Evolutionary conservation across 2,329 filamentous ascomycete species (phyloP), one percentile per base, ranked within the genome.

Genomic region (Ophiocordyceps camponoti-leonardi): DNA sequence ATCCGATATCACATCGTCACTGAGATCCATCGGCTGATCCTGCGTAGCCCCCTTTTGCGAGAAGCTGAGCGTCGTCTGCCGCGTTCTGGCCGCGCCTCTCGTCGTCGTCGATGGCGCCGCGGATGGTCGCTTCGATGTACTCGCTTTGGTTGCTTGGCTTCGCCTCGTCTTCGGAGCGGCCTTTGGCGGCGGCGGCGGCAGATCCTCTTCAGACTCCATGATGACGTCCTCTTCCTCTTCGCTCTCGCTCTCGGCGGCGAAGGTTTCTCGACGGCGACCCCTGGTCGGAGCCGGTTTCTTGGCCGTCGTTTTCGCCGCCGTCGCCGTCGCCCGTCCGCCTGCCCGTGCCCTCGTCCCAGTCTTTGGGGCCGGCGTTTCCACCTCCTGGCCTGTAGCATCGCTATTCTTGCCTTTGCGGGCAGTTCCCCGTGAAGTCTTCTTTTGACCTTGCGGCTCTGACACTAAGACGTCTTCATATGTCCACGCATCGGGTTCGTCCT

Each of bases 401-500:
- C 52, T 45, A n/a, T 53, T 49, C 12, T 51, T 52, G 37, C 52
- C 61, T 6, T 28, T 23, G 4, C 23, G 22, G 13, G 45, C 58
- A 20, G 48, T 53, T 22, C 50, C 48, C 18, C 45, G 49, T 20
- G 50, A 47, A 20, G 50, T 44, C 26, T 48, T 28, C 10, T 48
- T 46, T 19, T 41, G 19, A 46, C 47, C 23, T 41, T 53, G 49
- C 6, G 46, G 19, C 53, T 49, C 39, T 53, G 50, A 7, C 5
- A 16, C 5, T 23, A 20, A 14, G 2, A 6, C 39, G 39, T 53
- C 56, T n/a, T 63, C 60, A 30, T 60, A 65, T 18, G 51, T 54
- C 62, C 61, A 66, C 19, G 64, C 84, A 8, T 75, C 80, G 0
- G 83, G 77, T 48, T 86, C 78, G 43, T 92, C 83, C 49, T 82